These are phyloP conservation scores for Sesbania bispinosa DNA, from an alignment of 306 rosid species.

Conservation along the genomic window DNA sequence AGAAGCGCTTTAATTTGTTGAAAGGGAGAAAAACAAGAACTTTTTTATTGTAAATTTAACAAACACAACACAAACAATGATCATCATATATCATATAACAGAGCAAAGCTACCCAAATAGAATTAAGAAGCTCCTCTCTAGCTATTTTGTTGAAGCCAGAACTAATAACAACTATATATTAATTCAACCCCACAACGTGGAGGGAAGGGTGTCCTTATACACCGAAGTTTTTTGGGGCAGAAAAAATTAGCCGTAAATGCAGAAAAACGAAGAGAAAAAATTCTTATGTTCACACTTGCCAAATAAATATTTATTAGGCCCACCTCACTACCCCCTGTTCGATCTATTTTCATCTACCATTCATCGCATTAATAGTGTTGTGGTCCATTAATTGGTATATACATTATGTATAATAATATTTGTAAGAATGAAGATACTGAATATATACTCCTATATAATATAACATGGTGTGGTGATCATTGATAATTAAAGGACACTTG, in stretches of 20 bases:
- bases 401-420: not conserved
- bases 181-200: not conserved
- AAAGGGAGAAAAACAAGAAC: not conserved
- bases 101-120: not conserved
- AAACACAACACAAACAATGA: not conserved
- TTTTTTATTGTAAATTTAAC: not conserved
- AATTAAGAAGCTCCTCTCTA: not conserved
- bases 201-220: not conserved
- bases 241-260: not conserved
- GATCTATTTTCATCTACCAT: constrained; percentile 20
- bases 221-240: not conserved
- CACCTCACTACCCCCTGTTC: not conserved
- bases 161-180: not conserved
- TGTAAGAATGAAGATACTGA: constrained; percentile 3
- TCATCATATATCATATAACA: not conserved
- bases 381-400: constrained; percentile 19
- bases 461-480: not conserved
- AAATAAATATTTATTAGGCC: not conserved
- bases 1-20: not conserved
- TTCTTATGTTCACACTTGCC: constrained; percentile 16
- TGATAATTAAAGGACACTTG: not conserved
- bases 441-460: too few species aligned
- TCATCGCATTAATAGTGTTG: constrained; percentile 26
- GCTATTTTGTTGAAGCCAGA: not conserved
- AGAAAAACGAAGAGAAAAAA: not conserved